A percentile compares a stretch with the other conserved stretches of the same genome.
These are phyloP conservation scores for Capsicum rhomboideum DNA, from an alignment of 257 asterid genomes.

Conservation along the genomic window DNA sequence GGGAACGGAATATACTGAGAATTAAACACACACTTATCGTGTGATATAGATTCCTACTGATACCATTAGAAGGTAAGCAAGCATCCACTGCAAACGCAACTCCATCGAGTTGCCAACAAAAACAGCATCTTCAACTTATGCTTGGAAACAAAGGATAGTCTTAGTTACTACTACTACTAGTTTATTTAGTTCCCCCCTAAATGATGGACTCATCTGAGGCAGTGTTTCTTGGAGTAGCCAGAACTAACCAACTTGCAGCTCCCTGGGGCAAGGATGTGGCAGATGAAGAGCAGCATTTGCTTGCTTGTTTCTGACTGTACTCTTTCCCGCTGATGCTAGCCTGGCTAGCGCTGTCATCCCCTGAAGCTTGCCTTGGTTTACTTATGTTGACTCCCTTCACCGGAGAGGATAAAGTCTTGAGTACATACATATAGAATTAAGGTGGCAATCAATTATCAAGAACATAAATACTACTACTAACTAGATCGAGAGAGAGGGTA, in stretches of 20 bases:
- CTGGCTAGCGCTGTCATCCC: neutral
- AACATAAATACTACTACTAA: neutral
- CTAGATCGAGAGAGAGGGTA: neutral
- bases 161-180: neutral
- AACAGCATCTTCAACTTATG: neutral
- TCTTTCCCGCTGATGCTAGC: slow-evolving; percentile 7
- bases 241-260: slow-evolving; percentile 54
- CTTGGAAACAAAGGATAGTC: neutral
- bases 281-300: slow-evolving; percentile 24
- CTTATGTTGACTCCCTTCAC: neutral
- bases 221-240: slow-evolving; percentile 40
- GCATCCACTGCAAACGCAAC: neutral
- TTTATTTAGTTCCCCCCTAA: neutral
- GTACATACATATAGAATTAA: neutral
- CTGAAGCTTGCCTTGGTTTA: neutral
- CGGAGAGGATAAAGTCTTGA: neutral
- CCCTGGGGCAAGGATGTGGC: slow-evolving; percentile 30
- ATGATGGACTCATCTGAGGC: slow-evolving; percentile 40
- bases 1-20: neutral
- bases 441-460: neutral
- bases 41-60: neutral
- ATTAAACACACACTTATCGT: neutral
- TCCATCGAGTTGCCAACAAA: neutral
- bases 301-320: slow-evolving; percentile 10
- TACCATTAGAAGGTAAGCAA: neutral